A percentile compares a stretch with the other conserved stretches of the same genome.
Evolutionary conservation across 148 eudicot species (phyloP).

Genomic region (Dianthus caryophyllus): DNA sequence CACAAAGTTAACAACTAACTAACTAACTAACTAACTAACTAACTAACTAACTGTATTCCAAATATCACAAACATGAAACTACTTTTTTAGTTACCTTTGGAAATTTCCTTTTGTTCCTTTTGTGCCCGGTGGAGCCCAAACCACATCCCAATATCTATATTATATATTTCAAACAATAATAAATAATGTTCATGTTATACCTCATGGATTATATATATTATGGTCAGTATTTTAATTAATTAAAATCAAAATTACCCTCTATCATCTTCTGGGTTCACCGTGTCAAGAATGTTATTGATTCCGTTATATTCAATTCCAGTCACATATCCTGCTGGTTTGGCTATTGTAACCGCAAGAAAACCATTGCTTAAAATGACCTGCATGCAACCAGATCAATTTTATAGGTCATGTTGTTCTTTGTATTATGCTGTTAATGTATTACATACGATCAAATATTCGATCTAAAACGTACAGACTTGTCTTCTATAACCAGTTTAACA

Average conservation of each 20-base stretch:
- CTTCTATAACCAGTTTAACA: constrained; percentile 23
- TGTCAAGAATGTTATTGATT: constrained; percentile 52
- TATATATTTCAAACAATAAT: background rate
- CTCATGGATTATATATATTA: too few species aligned
- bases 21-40: too few species aligned
- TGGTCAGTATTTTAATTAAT: too few species aligned
- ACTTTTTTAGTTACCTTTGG: too few species aligned
- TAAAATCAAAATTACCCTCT: constrained; percentile 42
- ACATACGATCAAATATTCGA: too few species aligned
- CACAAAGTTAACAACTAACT: too few species aligned
- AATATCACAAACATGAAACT: background rate
- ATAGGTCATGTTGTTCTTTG: too few species aligned
- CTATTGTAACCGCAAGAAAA: constrained; percentile 33
- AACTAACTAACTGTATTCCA: too few species aligned
- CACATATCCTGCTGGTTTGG: constrained; percentile 44
- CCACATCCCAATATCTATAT: constrained; percentile 81
- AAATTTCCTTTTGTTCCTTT: constrained; percentile 35
- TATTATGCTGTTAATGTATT: too few species aligned
- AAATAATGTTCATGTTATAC: background rate
- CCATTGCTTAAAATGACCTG: constrained; percentile 47
- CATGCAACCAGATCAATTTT: too few species aligned
- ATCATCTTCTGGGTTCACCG: constrained; percentile 42
- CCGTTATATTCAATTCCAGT: constrained; percentile 49
- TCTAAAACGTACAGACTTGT: constrained; percentile 34
- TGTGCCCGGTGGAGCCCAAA: constrained; percentile 52